A percentile compares a stretch with the other conserved stretches of the same genome.
Conservation (phyloP, 2,329 filamentous ascomycete genomes). For the Grosmannia penicillata region DNA sequence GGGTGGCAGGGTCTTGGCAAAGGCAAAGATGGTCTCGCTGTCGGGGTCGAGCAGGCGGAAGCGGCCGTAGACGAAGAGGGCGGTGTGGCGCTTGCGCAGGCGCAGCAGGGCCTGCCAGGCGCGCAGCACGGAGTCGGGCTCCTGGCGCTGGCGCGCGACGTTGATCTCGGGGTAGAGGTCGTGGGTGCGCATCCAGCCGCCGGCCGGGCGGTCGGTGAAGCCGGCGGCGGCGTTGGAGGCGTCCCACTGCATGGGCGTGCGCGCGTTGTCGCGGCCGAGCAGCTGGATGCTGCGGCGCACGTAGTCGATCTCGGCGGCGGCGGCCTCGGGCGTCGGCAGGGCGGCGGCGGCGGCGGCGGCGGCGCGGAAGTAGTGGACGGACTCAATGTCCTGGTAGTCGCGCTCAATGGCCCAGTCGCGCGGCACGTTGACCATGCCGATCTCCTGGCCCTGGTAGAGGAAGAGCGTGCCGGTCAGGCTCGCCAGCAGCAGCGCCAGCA, state of each 20-base stretch:
- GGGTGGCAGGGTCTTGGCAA: slow-evolving; percentile 22
- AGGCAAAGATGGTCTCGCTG: slow-evolving; percentile 29
- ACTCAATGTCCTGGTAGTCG: slow-evolving; percentile 35
- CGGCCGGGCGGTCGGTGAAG: slow-evolving; percentile 35
- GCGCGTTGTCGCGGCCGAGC: slow-evolving; percentile 49
- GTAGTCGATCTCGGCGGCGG: slow-evolving; percentile 27
- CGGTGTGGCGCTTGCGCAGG: slow-evolving; percentile 38
- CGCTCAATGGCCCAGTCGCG: slow-evolving; percentile 29
- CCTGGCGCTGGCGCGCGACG: slow-evolving; percentile 29
- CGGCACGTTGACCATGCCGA: slow-evolving; percentile 42
- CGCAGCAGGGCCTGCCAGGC: slow-evolving; percentile 45
- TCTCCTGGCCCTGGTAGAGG: slow-evolving; percentile 46
- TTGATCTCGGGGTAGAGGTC: slow-evolving; percentile 41
- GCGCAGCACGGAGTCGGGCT: slow-evolving; percentile 33
- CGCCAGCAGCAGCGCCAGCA: slow-evolving; percentile 34
- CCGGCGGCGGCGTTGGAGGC: slow-evolving; percentile 35
- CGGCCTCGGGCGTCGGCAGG: slow-evolving; percentile 17
- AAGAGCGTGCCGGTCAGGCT: slow-evolving; percentile 38
- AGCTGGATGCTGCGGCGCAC: slow-evolving; percentile 38
- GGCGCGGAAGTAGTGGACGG: slow-evolving; percentile 28
- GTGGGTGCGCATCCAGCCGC: slow-evolving; percentile 47
- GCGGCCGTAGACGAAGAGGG: slow-evolving; percentile 46
- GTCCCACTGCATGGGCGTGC: slow-evolving; percentile 57
- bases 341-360: slow-evolving; percentile 11
- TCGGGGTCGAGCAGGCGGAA: slow-evolving; percentile 36